Base-by-base conservation (phyloP, 257 asterid species). In the Euphrasia confusa region DNA sequence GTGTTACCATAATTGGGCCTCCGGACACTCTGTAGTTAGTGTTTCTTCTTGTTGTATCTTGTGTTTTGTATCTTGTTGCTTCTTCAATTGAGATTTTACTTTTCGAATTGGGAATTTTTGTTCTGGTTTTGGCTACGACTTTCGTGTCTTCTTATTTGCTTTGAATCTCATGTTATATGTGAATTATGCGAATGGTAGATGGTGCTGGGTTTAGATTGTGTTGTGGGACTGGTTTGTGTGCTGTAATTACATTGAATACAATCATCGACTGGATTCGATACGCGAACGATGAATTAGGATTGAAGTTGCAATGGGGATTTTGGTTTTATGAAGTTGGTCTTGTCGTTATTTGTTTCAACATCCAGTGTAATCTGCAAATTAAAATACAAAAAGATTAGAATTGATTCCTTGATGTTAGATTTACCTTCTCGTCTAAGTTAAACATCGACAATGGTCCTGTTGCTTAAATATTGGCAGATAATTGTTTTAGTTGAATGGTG, bases 1-100 rank as follows among this genome's bases (percentile, higher is more conserved):
- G 91, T 68, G 99, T 92, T 9, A 89, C 99, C 18, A 72, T 92
- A 39, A 92, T 92, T 74, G 99, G 99, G 49, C 99, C 99, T 13
- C 99, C 96, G 7, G 99, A 89, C 60, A 92, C 99, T 50, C 65
- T 92, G 32, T 92, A 89, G 99, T 93, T 70, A 84, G 99, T 71
- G 10, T 17, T 54, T 70, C 28, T 39, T 58, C 37, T 59, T 30
- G 21, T 59, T 30, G 21, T 60, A 12, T 53, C 14, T 45, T 14
- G 30, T 63, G 2, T 28, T 63, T 54, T 32, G 42, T 65, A 37
- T 50, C 62, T 49, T 18, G 49, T 18, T 60, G 24, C 48, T 14
- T 30, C 13, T 26, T 17, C 53, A 10, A 27, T 68, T 71, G 42
- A 54, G 3, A 10, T 30, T 28, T 11, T 30, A 52, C 10, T 5